Base-by-base conservation (phyloP, 2,329 filamentous ascomycete species). In the Akanthomyces muscarius region DNA sequence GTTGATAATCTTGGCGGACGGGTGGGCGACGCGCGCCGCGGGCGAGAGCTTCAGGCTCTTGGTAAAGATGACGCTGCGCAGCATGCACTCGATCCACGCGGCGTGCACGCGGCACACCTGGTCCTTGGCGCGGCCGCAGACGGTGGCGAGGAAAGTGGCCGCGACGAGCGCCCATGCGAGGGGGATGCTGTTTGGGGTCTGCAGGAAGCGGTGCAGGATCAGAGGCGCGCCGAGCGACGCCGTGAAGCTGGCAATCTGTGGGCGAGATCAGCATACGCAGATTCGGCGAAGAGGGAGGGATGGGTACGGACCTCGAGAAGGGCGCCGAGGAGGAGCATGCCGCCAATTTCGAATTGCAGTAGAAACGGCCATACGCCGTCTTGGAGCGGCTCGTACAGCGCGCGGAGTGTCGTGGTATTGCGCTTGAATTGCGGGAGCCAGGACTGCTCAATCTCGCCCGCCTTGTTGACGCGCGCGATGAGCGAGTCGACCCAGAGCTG, bases 1-100 rank as follows among this genome's bases (percentile, higher is more conserved):
- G 30, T 63, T 63, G 61, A 63, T 63, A 23, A 63, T 59, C 41
- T 63, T 57, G 45, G 61, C 61, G 16, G 61, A 14, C 10, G 61
- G 55, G 33, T 59, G 47, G 21, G 48, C 10, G 18, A 53, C 13
- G 13, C 47, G 33, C 4, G 61, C 61, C 14, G 61, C 36, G 16
- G 61, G 61, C 53, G 61, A 63, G 18, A 63, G 41, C n/a, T 38
- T 14, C 10, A 63, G 38, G 25, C 53, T 58, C 21, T 63, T 63
- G 5, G 58, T 54, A 23, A 63, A 63, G 30, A 63, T 63, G 33
- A 58, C 53, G 38, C 61, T 30, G 53, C 53, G 61, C 44, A 62
- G 44, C 52, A 62, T 62, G 60, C 51, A 55, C 44, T 62, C 60
- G 51, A 62, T 56, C 60, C 60, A 62, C 21, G 60, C 52, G 13